phyloP scores from a whole-genome alignment of 805 yeast species.

The Cyberlindnera americana region DNA sequence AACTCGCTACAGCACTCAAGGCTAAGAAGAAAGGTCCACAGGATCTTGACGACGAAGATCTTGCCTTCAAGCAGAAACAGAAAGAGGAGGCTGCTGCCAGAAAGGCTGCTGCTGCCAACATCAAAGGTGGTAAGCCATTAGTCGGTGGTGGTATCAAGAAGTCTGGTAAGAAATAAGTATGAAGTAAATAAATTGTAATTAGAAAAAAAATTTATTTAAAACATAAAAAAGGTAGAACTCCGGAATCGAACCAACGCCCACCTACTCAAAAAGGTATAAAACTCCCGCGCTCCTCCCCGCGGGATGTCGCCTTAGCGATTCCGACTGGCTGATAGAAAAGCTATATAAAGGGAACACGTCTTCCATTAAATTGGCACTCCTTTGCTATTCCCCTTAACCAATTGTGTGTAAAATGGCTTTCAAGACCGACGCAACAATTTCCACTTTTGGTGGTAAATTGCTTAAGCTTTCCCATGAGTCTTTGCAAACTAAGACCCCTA shows the following conservation, averaged over 20 bases:
- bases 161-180: slow-evolving; percentile 54
- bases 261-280: neutral
- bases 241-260: neutral
- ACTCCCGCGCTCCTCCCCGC: neutral
- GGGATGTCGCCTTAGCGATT: neutral
- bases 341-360: neutral
- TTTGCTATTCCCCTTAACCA: neutral
- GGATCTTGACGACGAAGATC: slow-evolving; percentile 80
- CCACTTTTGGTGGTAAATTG: slow-evolving; percentile 71
- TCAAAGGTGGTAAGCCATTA: slow-evolving; percentile 86
- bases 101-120: slow-evolving; percentile 85
- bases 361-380: neutral
- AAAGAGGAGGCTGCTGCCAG: slow-evolving; percentile 92
- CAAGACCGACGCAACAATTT: slow-evolving; percentile 26
- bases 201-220: too few relatives aligned
- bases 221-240: neutral
- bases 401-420: neutral
- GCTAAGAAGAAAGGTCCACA: slow-evolving; percentile 80
- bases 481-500: slow-evolving; percentile 54
- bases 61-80: slow-evolving; percentile 89
- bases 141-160: slow-evolving; percentile 96
- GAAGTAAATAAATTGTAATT: neutral
- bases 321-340: slow-evolving; percentile 1
- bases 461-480: slow-evolving; percentile 77
- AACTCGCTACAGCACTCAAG: slow-evolving; percentile 36